Evolutionary conservation across 805 yeast genomes (phyloP).

Genomic region (Saccharomycopsis olivae): DNA sequence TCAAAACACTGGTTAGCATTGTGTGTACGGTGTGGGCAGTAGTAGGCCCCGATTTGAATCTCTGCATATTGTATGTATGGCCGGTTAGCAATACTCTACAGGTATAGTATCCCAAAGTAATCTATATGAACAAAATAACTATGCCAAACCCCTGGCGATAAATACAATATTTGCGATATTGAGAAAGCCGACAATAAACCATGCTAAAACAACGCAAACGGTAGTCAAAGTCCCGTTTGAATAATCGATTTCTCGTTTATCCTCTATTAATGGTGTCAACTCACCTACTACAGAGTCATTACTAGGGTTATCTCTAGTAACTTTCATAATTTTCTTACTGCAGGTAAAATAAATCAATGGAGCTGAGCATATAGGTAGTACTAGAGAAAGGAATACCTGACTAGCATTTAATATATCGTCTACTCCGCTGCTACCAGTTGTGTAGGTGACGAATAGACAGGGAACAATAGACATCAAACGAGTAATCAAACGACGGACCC

Average conservation of each 20-base stretch:
- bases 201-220: constrained; percentile 42
- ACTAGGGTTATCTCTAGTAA: constrained; percentile 19
- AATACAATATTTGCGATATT: constrained; percentile 27
- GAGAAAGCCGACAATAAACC: constrained; percentile 57
- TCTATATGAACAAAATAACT: too few species aligned
- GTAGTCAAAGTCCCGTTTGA: constrained; percentile 36
- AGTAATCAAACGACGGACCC: constrained; percentile 70
- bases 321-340: constrained; percentile 55
- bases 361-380: constrained; percentile 75
- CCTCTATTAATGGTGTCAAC: background rate
- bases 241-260: constrained; percentile 28
- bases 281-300: background rate
- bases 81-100: too few species aligned
- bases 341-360: constrained; percentile 81
- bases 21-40: too few species aligned
- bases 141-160: constrained; percentile 8
- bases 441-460: constrained; percentile 60
- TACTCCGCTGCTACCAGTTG: constrained; percentile 66
- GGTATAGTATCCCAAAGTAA: too few species aligned
- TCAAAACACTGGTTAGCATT: too few species aligned
- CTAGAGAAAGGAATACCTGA: constrained; percentile 72
- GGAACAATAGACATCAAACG: constrained; percentile 75
- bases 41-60: too few species aligned
- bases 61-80: too few species aligned
- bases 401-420: constrained; percentile 66